Evolutionary conservation across 2,329 filamentous ascomycete species (phyloP).

Genomic region (Ascocoryne sarcoides): DNA sequence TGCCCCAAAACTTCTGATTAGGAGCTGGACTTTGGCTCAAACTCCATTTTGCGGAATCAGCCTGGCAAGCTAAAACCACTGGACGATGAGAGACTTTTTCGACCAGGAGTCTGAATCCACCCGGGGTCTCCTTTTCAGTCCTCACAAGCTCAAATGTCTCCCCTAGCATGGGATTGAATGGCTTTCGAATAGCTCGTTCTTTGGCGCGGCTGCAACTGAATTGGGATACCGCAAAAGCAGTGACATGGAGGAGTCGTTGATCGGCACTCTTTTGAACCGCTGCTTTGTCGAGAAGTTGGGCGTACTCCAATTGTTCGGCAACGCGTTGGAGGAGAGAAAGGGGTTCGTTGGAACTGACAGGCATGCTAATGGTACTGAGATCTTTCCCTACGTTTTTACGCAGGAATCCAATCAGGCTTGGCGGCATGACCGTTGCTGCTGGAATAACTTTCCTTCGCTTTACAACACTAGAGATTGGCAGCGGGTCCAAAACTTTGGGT

Average conservation of each 20-base stretch:
- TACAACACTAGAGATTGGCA: slow-evolving; percentile 61
- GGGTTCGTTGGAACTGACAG: slow-evolving; percentile 91
- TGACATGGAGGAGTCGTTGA: slow-evolving; percentile 74
- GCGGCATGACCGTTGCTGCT: slow-evolving; percentile 68
- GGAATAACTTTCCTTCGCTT: slow-evolving; percentile 62
- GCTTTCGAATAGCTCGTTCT: slow-evolving; percentile 88
- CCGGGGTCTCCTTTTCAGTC: slow-evolving; percentile 61
- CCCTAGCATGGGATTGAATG: slow-evolving; percentile 93
- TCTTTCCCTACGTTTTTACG: slow-evolving; percentile 98
- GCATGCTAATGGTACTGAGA: slow-evolving; percentile 93
- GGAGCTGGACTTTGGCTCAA: slow-evolving; percentile 81
- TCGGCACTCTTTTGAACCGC: slow-evolving; percentile 48
- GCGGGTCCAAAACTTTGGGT: slow-evolving; percentile 66
- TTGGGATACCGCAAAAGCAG: slow-evolving; percentile 83
- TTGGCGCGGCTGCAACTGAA: slow-evolving; percentile 77
- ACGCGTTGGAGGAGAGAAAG: slow-evolving; percentile 79
- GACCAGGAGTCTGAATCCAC: slow-evolving; percentile 81
- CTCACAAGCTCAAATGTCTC: slow-evolving; percentile 92
- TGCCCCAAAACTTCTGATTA: slow-evolving; percentile 97
- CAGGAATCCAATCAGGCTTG: slow-evolving; percentile 86
- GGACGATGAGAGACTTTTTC: slow-evolving; percentile 94
- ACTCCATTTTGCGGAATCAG: slow-evolving; percentile 77
- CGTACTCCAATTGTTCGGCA: slow-evolving; percentile 87
- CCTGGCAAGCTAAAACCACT: slow-evolving; percentile 86
- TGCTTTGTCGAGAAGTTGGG: slow-evolving; percentile 70